Percentiles rank a stretch among this genome's conserved stretches.
Conservation (phyloP, 768 basidiomycete species). For the Leucosporidium creatinivorum region DNA sequence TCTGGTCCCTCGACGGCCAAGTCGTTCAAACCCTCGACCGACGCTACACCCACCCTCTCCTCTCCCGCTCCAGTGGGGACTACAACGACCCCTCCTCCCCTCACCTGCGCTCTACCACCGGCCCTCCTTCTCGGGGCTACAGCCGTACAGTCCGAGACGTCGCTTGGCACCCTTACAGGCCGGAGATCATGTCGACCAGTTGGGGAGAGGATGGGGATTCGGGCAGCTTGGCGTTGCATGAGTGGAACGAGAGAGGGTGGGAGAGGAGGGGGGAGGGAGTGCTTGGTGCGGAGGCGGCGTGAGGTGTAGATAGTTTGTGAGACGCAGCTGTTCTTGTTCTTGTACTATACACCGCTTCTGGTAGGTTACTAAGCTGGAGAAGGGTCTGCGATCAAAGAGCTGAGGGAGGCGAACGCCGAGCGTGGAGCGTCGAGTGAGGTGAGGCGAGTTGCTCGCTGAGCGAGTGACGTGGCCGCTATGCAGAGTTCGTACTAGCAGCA, state of each 20-base stretch:
- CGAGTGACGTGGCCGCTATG: too few relatives aligned
- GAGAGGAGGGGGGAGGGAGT: too few relatives aligned
- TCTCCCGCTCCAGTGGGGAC: conserved; percentile 35
- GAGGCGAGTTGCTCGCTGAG: too few relatives aligned
- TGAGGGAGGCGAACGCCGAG: too few relatives aligned
- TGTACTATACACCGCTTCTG: too few relatives aligned
- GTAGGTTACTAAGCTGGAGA: too few relatives aligned
- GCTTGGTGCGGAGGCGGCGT: too few relatives aligned
- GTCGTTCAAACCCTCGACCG: conserved; percentile 79
- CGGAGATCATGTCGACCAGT: conserved; percentile 81
- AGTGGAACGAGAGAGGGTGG: conserved; percentile 64
- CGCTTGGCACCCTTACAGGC: conserved; percentile 89
- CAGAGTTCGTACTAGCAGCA: too few relatives aligned
- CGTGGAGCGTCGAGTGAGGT: too few relatives aligned
- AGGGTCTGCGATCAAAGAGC: too few relatives aligned
- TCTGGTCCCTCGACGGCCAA: conserved; percentile 89
- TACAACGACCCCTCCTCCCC: conserved; percentile 60
- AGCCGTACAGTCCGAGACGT: conserved; percentile 75
- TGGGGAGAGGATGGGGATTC: conserved; percentile 58
- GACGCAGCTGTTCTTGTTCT: too few relatives aligned
- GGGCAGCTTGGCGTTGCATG: conserved; percentile 74
- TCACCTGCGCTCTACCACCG: conserved; percentile 17
- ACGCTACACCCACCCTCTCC: conserved; percentile 60
- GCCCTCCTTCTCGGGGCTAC: conserved; percentile 38
- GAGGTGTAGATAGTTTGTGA: too few relatives aligned